Evolutionary conservation across 768 basidiomycete species (phyloP), one percentile per base, ranked within the genome.

Genomic region (Mrakia blollopis): DNA sequence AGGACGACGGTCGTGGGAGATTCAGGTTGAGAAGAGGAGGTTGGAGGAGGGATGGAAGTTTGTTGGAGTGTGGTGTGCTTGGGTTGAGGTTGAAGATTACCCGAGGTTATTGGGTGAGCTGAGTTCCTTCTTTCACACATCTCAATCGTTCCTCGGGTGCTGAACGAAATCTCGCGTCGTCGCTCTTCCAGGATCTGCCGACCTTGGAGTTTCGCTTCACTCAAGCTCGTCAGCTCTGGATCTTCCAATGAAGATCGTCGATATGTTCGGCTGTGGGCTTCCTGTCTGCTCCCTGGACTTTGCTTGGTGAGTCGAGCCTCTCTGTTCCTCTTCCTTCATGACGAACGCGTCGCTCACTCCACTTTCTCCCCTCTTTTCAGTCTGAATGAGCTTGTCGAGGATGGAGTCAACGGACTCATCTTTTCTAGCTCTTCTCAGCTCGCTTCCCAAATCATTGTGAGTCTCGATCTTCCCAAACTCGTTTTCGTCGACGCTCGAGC

Each of bases 201-300:
- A 99, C 83, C 80, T 99, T 57, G 97, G 97, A 3, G 88, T 98
- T 76, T 94, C 89, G 78, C 84, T 99, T 70, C 97, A 99, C 84
- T 88, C 89, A 8, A 95, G 93, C 83, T 93, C 93, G 0, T 95
- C 93, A 2, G 91, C 88, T 1, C 85, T 94, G 75, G 97, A 99
- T 84, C 85, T 99, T 74, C 97, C 97, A 3, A 99, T 99, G 97
- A 99, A 99, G 83, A 89, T 99, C 7, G 94, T 99, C 10, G 97
- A 99, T 83, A 98, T 98, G 96, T 98, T 98, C 85, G 97, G 97
- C 6, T 98, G 95, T 80, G 91, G 91, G 7, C 86, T 98, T 75
- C 96, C 96, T 0, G 97, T 98, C 11, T 91, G 95, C 78, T 95
- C 97, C 0, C 86, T 94, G 4, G 87, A 90, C 69, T 99, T 96